These are phyloP conservation scores for Debaryomyces psychrophilus DNA, from an alignment of 1,139 yeast species.

Conservation along the genomic window DNA sequence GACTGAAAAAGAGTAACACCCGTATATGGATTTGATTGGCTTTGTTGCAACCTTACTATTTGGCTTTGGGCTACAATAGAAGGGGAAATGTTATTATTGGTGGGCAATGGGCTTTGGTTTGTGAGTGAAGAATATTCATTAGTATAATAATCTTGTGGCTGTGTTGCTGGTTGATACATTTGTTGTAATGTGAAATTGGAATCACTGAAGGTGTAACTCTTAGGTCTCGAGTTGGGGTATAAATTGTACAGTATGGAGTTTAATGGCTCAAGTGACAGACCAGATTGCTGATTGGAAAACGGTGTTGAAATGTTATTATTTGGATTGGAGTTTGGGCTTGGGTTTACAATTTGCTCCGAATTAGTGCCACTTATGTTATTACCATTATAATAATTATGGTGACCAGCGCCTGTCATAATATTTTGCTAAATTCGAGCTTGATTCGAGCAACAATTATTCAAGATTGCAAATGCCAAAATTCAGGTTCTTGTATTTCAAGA, in stretches of 20 bases:
- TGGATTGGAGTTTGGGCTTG: constrained; percentile 3
- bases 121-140: constrained; percentile 9
- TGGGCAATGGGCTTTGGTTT: constrained; percentile 8
- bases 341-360: constrained; percentile 6
- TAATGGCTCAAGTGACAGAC: background rate
- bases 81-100: background rate
- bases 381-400: background rate
- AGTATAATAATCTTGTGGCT: constrained; percentile 15
- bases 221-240: constrained; percentile 12
- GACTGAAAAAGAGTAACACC: constrained; percentile 4
- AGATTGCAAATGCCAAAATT: background rate
- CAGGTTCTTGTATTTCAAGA: background rate
- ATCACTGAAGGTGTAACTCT: constrained; percentile 16
- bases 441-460: background rate
- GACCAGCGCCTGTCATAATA: constrained; percentile 1
- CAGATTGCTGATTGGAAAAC: background rate
- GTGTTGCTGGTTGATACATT: constrained; percentile 13
- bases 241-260: constrained; percentile 3
- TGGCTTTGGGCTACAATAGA: constrained; percentile 1
- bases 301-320: constrained; percentile 9
- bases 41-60: constrained; percentile 1
- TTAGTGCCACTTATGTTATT: background rate
- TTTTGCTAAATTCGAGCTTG: background rate
- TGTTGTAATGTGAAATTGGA: constrained; percentile 17
- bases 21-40: background rate